A percentile compares a stretch with the other conserved stretches of the same genome.
phyloP scores from a whole-genome alignment of 768 basidiomycete genomes.

The Boletus rufocinnamomeus region DNA sequence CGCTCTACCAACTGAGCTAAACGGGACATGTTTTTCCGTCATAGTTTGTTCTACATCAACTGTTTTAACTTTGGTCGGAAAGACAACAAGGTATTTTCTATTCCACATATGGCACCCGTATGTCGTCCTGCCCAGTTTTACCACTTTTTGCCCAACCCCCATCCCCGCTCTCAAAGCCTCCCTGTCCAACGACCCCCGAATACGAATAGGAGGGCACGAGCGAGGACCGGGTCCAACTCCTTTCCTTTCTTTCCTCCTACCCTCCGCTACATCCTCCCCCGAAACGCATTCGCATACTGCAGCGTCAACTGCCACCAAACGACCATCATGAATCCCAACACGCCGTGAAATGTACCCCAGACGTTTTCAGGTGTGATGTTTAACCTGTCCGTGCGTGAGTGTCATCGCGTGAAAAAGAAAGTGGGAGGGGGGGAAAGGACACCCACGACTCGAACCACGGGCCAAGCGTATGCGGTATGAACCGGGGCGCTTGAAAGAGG shows the following conservation, averaged over 20 bases:
- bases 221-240: too few relatives aligned
- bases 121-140: not conserved
- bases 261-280: constrained; percentile 14
- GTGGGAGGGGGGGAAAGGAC: too few relatives aligned
- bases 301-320: constrained; percentile 84
- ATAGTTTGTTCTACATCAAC: too few relatives aligned
- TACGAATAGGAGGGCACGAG: not conserved
- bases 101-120: not conserved
- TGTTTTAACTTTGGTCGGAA: not conserved
- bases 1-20: constrained; percentile 54
- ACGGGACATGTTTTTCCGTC: constrained; percentile 20
- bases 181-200: not conserved
- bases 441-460: constrained; percentile 60
- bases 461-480: constrained; percentile 77
- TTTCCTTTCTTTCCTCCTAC: not conserved
- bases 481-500: constrained; percentile 73
- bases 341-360: constrained; percentile 74
- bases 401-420: not conserved
- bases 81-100: not conserved
- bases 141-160: not conserved
- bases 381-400: constrained; percentile 1
- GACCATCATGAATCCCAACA: constrained; percentile 70
- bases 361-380: constrained; percentile 69
- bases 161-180: not conserved
- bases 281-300: constrained; percentile 46